Conservation (phyloP, 495 filamentous ascomycete genomes). For the Penicillium pancosmium region DNA sequence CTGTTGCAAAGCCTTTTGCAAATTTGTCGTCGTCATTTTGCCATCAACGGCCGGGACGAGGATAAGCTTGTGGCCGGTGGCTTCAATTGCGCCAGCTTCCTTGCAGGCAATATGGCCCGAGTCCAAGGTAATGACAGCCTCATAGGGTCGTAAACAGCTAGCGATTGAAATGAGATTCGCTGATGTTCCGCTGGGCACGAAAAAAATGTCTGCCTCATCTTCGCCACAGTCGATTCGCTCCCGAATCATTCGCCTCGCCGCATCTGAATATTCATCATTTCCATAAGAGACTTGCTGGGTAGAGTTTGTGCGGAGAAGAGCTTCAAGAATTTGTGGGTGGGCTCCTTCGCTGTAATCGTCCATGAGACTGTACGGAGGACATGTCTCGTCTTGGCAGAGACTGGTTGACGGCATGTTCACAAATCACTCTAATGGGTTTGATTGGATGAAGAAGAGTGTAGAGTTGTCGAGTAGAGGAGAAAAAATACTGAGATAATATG, state of each 20-base stretch:
- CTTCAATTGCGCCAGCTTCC: constrained; percentile 50
- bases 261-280: constrained; percentile 37
- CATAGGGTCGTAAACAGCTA: constrained; percentile 46
- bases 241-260: constrained; percentile 37
- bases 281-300: constrained; percentile 46
- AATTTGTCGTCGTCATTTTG: constrained; percentile 42
- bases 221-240: constrained; percentile 31
- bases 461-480: neutral
- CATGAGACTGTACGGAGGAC: constrained; percentile 43
- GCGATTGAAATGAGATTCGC: constrained; percentile 50
- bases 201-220: constrained; percentile 47
- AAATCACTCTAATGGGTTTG: neutral
- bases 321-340: constrained; percentile 45
- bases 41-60: constrained; percentile 40
- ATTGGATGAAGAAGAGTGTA: neutral
- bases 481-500: neutral
- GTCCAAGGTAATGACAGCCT: constrained; percentile 46
- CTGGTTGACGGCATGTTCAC: constrained; percentile 30
- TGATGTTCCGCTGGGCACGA: constrained; percentile 48
- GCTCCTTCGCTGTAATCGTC: constrained; percentile 53
- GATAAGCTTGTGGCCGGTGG: constrained; percentile 50
- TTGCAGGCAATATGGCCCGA: constrained; percentile 47
- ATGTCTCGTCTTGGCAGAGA: constrained; percentile 33
- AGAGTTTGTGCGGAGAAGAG: constrained; percentile 41
- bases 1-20: constrained; percentile 38